Evolutionary conservation across 208 protist species (phyloP).

Genomic region (Leishmania mexicana): DNA sequence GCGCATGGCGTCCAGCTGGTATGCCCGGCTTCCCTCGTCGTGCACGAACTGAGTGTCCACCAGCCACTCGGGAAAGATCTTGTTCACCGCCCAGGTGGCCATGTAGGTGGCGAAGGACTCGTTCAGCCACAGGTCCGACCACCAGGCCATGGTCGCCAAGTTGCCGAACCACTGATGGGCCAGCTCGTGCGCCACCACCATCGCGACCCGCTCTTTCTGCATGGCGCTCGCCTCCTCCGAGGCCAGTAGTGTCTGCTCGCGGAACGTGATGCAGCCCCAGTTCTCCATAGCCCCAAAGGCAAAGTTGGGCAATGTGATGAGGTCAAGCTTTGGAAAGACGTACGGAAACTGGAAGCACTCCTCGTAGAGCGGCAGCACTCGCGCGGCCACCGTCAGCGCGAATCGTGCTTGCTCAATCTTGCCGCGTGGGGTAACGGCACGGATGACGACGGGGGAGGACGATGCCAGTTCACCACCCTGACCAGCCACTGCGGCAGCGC

Average conservation of each 20-base stretch:
- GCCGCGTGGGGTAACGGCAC: slow-evolving; percentile 57
- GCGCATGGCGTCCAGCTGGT: slow-evolving; percentile 79
- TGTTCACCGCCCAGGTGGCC: slow-evolving; percentile 72
- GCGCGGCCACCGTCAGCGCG: slow-evolving; percentile 72
- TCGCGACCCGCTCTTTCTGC: slow-evolving; percentile 65
- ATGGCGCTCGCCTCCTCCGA: slow-evolving; percentile 44
- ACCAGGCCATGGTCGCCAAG: slow-evolving; percentile 98
- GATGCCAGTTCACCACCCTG: not conserved
- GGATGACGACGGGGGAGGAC: slow-evolving; percentile 30
- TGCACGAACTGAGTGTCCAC: slow-evolving; percentile 80
- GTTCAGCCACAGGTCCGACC: slow-evolving; percentile 98
- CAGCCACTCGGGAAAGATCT: slow-evolving; percentile 84
- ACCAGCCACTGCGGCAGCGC: slow-evolving; percentile 23
- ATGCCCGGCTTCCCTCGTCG: slow-evolving; percentile 63
- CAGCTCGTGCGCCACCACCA: slow-evolving; percentile 94
- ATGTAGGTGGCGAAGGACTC: slow-evolving; percentile 96
- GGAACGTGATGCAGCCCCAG: slow-evolving; percentile 96
- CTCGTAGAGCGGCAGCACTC: slow-evolving; percentile 81
- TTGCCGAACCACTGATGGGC: slow-evolving; percentile 99
- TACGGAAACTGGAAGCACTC: slow-evolving; percentile 88
- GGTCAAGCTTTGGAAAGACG: slow-evolving; percentile 95
- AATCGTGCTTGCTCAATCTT: slow-evolving; percentile 60
- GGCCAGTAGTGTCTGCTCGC: slow-evolving; percentile 85
- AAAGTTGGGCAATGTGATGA: slow-evolving; percentile 96
- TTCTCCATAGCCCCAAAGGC: slow-evolving; percentile 98